Conservation (phyloP, 2,329 filamentous ascomycete species). For the Talaromyces sp. region DNA sequence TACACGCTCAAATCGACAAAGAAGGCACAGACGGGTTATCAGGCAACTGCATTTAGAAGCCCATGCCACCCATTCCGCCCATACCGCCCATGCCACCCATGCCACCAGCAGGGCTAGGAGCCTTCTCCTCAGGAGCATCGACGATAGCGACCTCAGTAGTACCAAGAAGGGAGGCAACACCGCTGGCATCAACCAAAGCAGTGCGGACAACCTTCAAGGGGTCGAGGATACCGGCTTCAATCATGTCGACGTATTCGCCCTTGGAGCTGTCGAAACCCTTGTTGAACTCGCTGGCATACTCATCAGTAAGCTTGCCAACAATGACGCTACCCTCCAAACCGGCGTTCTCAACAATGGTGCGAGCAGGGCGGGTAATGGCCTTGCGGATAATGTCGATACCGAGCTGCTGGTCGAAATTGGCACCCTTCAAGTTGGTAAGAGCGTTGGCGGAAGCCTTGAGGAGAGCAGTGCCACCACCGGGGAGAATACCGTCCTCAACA, state of each 20-base stretch:
- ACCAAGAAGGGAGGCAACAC: slow-evolving; percentile 92
- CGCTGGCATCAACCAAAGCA: slow-evolving; percentile 87
- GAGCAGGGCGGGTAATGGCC: slow-evolving; percentile 91
- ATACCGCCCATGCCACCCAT: slow-evolving; percentile 60
- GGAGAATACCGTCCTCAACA: slow-evolving; percentile 98
- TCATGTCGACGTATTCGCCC: slow-evolving; percentile 99
- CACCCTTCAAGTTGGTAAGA: slow-evolving; percentile 73
- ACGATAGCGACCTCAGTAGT: slow-evolving; percentile 98
- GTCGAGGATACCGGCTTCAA: slow-evolving; percentile 91
- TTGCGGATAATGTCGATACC: slow-evolving; percentile 97
- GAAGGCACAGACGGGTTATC: background rate
- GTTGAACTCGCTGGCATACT: slow-evolving; percentile 91
- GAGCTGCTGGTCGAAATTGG: slow-evolving; percentile 99
- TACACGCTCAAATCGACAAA: slow-evolving; percentile 20
- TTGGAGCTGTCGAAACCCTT: slow-evolving; percentile 95
- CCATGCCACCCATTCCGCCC: slow-evolving; percentile 53
- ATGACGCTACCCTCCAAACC: slow-evolving; percentile 93
- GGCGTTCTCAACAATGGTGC: slow-evolving; percentile 96
- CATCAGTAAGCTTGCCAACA: slow-evolving; percentile 96
- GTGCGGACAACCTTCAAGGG: slow-evolving; percentile 99
- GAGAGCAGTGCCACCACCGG: slow-evolving; percentile 94
- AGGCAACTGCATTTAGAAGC: slow-evolving; percentile 6
- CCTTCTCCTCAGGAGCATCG: slow-evolving; percentile 92
- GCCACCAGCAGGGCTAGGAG: slow-evolving; percentile 50
- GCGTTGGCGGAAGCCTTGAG: slow-evolving; percentile 95